Evolutionary conservation across 495 filamentous ascomycete species (phyloP).

Genomic region (Hypoxylon crocopeplum): DNA sequence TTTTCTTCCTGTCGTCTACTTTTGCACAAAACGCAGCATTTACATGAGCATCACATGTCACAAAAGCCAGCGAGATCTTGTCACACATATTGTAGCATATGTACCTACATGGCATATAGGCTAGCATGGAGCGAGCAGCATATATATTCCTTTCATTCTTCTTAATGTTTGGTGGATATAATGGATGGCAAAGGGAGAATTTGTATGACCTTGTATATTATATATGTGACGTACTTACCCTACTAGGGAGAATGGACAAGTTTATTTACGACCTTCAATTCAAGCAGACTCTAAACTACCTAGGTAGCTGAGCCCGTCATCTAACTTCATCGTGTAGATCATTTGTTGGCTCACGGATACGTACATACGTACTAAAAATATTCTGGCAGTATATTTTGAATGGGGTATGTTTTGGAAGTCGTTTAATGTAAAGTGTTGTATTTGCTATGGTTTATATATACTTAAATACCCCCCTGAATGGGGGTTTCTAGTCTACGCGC

Average conservation of each 20-base stretch:
- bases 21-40: constrained; percentile 20
- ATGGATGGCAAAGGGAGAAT: background rate
- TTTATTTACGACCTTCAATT: background rate
- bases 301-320: too few relatives aligned
- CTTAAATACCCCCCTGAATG: too few relatives aligned
- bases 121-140: constrained; percentile 30
- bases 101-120: constrained; percentile 21
- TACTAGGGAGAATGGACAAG: constrained; percentile 4
- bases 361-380: too few relatives aligned
- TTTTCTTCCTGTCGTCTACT: background rate
- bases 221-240: too few relatives aligned
- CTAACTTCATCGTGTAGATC: too few relatives aligned
- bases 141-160: background rate
- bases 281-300: too few relatives aligned
- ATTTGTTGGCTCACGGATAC: too few relatives aligned
- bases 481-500: too few relatives aligned
- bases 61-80: constrained; percentile 4
- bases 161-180: background rate
- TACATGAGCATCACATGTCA: constrained; percentile 6
- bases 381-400: too few relatives aligned
- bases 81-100: constrained; percentile 13
- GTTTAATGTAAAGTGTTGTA: too few relatives aligned
- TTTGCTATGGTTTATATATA: too few relatives aligned
- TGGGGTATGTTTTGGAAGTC: too few relatives aligned
- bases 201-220: constrained; percentile 9